Evolutionary conservation across 2,329 filamentous ascomycete genomes (phyloP).

Genomic region (Lomentospora prolificans): DNA sequence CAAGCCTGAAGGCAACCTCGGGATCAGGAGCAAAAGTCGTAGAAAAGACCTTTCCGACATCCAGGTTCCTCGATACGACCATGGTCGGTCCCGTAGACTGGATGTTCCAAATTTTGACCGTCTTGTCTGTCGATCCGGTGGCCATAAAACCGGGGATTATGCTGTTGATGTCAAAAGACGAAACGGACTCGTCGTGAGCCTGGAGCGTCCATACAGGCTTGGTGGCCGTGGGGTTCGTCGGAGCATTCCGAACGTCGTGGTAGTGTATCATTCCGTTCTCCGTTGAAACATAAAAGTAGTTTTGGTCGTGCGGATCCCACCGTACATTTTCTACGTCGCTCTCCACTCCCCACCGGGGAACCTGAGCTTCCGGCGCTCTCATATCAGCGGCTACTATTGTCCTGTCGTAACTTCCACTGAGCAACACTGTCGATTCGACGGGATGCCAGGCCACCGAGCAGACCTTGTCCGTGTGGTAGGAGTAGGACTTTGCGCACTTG

Average conservation of each 20-base stretch:
- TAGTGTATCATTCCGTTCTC: slow-evolving; percentile 88
- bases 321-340: slow-evolving; percentile 86
- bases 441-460: slow-evolving; percentile 94
- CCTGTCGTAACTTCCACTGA: slow-evolving; percentile 91
- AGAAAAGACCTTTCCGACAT: slow-evolving; percentile 90
- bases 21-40: slow-evolving; percentile 81
- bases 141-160: slow-evolving; percentile 86
- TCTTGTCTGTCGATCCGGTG: slow-evolving; percentile 88
- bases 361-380: slow-evolving; percentile 77
- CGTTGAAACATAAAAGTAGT: slow-evolving; percentile 92
- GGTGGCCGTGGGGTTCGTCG: slow-evolving; percentile 59
- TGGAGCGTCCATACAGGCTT: slow-evolving; percentile 93
- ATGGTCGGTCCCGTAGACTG: slow-evolving; percentile 71
- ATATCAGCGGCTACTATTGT: slow-evolving; percentile 94
- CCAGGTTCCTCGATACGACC: slow-evolving; percentile 84
- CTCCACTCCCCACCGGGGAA: slow-evolving; percentile 83
- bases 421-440: slow-evolving; percentile 72
- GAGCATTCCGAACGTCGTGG: slow-evolving; percentile 73
- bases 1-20: slow-evolving; percentile 84
- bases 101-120: slow-evolving; percentile 95
- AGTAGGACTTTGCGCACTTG: slow-evolving; percentile 91
- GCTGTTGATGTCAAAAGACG: slow-evolving; percentile 85
- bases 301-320: slow-evolving; percentile 88
- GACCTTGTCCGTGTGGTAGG: slow-evolving; percentile 94
- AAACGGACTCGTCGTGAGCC: slow-evolving; percentile 86